Percentiles rank a stretch among this genome's conserved stretches.
Conservation (phyloP, 805 yeast species). For the Ogataea methylovora region DNA sequence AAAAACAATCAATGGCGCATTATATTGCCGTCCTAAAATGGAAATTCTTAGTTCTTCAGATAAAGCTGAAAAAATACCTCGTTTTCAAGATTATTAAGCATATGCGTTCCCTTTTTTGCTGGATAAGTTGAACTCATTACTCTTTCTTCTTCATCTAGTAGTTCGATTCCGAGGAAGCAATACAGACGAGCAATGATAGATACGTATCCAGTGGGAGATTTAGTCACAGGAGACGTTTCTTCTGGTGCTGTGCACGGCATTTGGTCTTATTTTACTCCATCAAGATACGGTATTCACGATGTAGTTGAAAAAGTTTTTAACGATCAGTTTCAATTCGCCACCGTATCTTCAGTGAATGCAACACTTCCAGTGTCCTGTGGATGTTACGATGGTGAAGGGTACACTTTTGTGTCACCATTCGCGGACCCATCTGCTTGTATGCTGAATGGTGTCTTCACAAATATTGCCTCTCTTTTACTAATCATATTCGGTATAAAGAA, state of each 20-base stretch:
- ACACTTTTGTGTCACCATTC: constrained; percentile 30
- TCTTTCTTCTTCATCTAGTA: too few relatives aligned
- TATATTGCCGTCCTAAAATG: too few relatives aligned
- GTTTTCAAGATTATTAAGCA: too few relatives aligned
- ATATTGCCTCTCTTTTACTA: constrained; percentile 28
- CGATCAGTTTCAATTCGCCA: too few relatives aligned
- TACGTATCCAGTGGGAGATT: constrained; percentile 1
- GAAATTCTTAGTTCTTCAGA: too few relatives aligned
- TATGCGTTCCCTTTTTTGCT: neutral
- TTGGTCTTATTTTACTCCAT: constrained; percentile 2
- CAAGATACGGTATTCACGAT: constrained; percentile 4
- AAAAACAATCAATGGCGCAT: too few relatives aligned
- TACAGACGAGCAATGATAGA: neutral
- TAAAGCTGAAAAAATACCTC: too few relatives aligned
- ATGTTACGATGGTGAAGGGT: constrained; percentile 36
- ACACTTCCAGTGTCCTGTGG: too few relatives aligned
- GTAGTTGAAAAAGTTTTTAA: neutral
- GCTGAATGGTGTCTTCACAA: constrained; percentile 35
- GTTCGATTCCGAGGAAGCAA: too few relatives aligned
- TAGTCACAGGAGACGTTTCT: constrained; percentile 4
- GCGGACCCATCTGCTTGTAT: constrained; percentile 48
- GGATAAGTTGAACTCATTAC: neutral
- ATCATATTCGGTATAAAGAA: constrained; percentile 31
- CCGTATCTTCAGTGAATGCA: too few relatives aligned
- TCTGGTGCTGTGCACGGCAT: constrained; percentile 4